Percentiles rank a stretch among this genome's conserved stretches.
These are phyloP conservation scores for Oenanthe javanica DNA, from an alignment of 140 eudicot genomes.

Conservation along the genomic window DNA sequence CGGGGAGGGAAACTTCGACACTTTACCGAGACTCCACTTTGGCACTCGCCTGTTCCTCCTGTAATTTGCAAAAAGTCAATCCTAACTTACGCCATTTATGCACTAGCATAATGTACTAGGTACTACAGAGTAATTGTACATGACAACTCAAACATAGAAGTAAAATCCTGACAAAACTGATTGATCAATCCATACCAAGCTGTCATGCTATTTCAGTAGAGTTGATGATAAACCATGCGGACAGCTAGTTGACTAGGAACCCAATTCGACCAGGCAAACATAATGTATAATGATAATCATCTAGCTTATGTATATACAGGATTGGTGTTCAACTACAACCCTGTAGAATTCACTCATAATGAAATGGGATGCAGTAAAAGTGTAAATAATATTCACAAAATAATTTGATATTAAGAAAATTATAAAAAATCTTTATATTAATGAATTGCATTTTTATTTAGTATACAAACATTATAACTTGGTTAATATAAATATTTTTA, in stretches of 20 bases:
- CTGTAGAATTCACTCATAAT: no score
- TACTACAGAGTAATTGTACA: not conserved
- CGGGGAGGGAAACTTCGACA: slow-evolving; percentile 43
- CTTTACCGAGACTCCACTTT: slow-evolving; percentile 31
- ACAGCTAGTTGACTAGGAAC: not conserved
- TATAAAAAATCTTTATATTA: no score
- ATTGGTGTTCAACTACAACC: no score
- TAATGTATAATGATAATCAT: not conserved
- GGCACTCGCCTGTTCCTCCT: slow-evolving; percentile 29
- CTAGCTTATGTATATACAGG: no score
- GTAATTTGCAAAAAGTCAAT: slow-evolving; percentile 19
- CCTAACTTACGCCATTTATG: not conserved
- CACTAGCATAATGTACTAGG: not conserved
- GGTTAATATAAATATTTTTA: no score
- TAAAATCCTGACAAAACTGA: not conserved
- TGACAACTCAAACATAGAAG: not conserved
- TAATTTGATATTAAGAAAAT: no score
- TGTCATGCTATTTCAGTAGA: not conserved
- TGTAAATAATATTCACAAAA: no score
- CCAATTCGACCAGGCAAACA: not conserved
- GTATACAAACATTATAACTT: no score
- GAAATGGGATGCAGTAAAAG: no score
- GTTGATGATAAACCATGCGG: not conserved
- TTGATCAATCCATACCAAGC: not conserved
- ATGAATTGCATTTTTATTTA: no score